phyloP scores from a whole-genome alignment of 805 yeast genomes.

The Myxozyma neglecta region DNA sequence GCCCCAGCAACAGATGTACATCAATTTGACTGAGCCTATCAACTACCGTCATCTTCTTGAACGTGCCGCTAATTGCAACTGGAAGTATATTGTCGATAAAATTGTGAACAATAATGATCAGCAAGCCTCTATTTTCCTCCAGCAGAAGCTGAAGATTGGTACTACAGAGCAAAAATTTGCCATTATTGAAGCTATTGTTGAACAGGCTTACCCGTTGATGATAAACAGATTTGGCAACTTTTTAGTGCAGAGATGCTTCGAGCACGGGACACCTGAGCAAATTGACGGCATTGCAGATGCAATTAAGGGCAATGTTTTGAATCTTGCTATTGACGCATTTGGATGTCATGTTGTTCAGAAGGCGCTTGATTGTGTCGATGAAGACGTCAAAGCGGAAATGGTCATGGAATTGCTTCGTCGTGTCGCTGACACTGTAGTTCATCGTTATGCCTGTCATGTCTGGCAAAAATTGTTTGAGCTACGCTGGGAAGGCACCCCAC shows the following conservation, averaged over 20 bases:
- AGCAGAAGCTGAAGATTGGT: constrained; percentile 43
- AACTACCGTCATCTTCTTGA: constrained; percentile 40
- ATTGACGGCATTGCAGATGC: constrained; percentile 34
- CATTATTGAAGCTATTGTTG: constrained; percentile 39
- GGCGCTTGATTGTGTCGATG: constrained; percentile 42
- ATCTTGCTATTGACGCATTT: constrained; percentile 42
- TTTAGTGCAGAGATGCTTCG: constrained; percentile 45
- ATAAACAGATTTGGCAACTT: constrained; percentile 47
- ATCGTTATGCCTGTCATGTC: constrained; percentile 47
- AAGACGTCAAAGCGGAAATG: constrained; percentile 36
- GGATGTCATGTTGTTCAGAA: constrained; percentile 48
- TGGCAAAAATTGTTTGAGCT: constrained; percentile 48
- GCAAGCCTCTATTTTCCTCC: constrained; percentile 46
- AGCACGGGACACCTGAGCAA: constrained; percentile 40
- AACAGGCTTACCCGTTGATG: constrained; percentile 40
- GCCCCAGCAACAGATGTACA: constrained; percentile 1
- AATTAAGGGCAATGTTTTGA: constrained; percentile 39
- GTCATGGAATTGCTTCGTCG: constrained; percentile 43
- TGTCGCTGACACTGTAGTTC: constrained; percentile 40
- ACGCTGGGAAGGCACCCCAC: constrained; percentile 38
- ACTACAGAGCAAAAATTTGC: constrained; percentile 37
- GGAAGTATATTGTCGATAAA: constrained; percentile 39
- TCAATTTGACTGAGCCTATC: constrained; percentile 34
- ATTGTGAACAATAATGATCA: constrained; percentile 44
- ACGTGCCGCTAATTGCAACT: constrained; percentile 36